These are phyloP conservation scores for Loxodes magnus DNA, from an alignment of 73 alveolate species.

Conservation along the genomic window DNA sequence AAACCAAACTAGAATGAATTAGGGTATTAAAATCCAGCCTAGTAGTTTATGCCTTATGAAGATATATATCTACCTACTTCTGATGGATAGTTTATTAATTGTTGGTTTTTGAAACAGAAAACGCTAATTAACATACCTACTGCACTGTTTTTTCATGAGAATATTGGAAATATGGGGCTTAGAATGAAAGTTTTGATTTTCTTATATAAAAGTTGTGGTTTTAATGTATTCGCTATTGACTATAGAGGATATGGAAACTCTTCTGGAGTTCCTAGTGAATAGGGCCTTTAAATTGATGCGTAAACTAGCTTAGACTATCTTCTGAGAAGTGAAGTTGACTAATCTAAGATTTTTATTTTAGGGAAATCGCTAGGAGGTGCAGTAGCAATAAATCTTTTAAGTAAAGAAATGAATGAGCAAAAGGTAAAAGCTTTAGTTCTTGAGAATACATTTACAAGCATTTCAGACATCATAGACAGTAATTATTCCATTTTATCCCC, in stretches of 20 bases:
- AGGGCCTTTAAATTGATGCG: constrained; percentile 83
- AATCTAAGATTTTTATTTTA: constrained; percentile 50
- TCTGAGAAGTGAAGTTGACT: constrained; percentile 55
- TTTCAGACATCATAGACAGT: constrained; percentile 79
- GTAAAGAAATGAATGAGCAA: constrained; percentile 8
- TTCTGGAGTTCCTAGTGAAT: constrained; percentile 86
- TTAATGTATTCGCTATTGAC: constrained; percentile 74
- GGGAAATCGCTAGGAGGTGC: constrained; percentile 97
- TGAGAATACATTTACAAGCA: constrained; percentile 85
- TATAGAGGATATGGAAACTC: constrained; percentile 82
- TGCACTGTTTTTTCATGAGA: constrained; percentile 80
- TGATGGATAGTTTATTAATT: constrained; percentile 26
- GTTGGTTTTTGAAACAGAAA: constrained; percentile 51
- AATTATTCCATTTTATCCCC: constrained; percentile 53
- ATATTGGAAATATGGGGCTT: constrained; percentile 96
- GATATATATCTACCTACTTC: constrained; percentile 32
- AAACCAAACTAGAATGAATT: constrained; percentile 40
- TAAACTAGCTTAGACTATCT: constrained; percentile 58
- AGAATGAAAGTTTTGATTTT: constrained; percentile 59
- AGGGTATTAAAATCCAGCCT: constrained; percentile 49
- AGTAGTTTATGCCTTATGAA: constrained; percentile 39
- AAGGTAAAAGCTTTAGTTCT: constrained; percentile 3
- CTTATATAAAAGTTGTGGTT: constrained; percentile 36
- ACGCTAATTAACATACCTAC: constrained; percentile 34
- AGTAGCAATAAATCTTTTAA: constrained; percentile 72